phyloP scores from a whole-genome alignment of 805 yeast genomes.

The Priceomyces haplophilus region DNA sequence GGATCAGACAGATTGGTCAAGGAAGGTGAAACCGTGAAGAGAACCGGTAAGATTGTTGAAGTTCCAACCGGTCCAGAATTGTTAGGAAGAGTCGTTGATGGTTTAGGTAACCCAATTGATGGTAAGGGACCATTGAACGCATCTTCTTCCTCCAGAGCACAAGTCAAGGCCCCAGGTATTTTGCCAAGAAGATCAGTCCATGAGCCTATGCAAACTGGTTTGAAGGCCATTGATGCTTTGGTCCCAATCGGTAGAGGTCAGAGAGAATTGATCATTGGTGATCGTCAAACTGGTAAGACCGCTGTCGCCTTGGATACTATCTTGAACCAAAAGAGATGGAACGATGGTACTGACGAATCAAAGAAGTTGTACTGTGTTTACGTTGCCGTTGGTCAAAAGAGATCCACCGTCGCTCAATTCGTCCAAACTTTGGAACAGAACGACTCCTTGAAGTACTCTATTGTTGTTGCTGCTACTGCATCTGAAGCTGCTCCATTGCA shows the following conservation, averaged over 20 bases:
- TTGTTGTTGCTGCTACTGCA: conserved; percentile 99
- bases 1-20: conserved; percentile 98
- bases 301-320: conserved; percentile 98
- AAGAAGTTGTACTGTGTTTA: conserved; percentile 99
- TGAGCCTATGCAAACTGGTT: conserved; percentile 99
- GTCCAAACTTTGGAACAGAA: conserved; percentile 98
- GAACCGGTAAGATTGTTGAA: conserved; percentile 99
- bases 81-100: conserved; percentile 99
- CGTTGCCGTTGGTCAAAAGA: conserved; percentile 99
- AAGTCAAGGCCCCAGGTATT: conserved; percentile 99
- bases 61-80: conserved; percentile 98
- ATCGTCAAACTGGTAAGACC: conserved; percentile 99
- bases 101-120: conserved; percentile 98
- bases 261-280: conserved; percentile 99
- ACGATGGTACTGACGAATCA: conserved; percentile 88
- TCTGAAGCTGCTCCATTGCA: conserved; percentile 99
- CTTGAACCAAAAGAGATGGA: conserved; percentile 99
- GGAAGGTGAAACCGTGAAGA: conserved; percentile 99
- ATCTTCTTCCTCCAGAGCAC: conserved; percentile 86
- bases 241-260: conserved; percentile 99
- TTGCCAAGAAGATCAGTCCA: conserved; percentile 97
- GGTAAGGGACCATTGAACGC: conserved; percentile 98
- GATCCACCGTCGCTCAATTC: conserved; percentile 99
- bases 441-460: conserved; percentile 96
- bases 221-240: conserved; percentile 97